Conservation (phyloP, 1,284 basidiomycete genomes). For the Agaricales sp. region DNA sequence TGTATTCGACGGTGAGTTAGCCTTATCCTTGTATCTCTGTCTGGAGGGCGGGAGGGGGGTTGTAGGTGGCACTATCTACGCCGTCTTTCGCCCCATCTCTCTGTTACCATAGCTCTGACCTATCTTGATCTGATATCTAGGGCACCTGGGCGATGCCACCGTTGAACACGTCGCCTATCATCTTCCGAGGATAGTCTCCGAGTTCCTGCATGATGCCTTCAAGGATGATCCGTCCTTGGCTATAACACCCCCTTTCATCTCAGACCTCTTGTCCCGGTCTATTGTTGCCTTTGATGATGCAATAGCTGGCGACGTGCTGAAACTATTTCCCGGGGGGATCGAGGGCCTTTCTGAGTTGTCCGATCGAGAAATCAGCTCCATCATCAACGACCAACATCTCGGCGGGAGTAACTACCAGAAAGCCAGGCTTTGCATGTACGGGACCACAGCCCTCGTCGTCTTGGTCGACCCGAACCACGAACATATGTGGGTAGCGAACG, state of each 20-base stretch:
- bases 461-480: slow-evolving; percentile 53
- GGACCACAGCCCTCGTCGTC: slow-evolving; percentile 60
- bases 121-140: slow-evolving; percentile 20
- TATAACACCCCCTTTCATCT: slow-evolving; percentile 34
- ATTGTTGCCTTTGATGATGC: slow-evolving; percentile 56
- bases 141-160: slow-evolving; percentile 58
- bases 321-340: slow-evolving; percentile 48
- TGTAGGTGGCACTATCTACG: no score
- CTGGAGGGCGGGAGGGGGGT: no score
- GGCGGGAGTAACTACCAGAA: slow-evolving; percentile 54
- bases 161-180: slow-evolving; percentile 58
- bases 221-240: slow-evolving; percentile 22
- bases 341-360: slow-evolving; percentile 35
- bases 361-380: slow-evolving; percentile 40
- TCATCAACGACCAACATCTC: slow-evolving; percentile 50
- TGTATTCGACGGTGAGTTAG: slow-evolving; percentile 53
- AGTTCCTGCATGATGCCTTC: slow-evolving; percentile 38
- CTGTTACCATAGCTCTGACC: slow-evolving; percentile 8
- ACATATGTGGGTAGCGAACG: slow-evolving; percentile 62
- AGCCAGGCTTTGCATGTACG: slow-evolving; percentile 59
- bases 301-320: slow-evolving; percentile 52
- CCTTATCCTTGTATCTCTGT: neutral
- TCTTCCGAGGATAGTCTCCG: slow-evolving; percentile 54
- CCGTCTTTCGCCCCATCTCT: no score
- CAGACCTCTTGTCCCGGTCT: slow-evolving; percentile 41